Percentiles rank a stretch among this genome's conserved stretches.
Conservation (phyloP, 495 filamentous ascomycete species). For the Xylaria cubensis region DNA sequence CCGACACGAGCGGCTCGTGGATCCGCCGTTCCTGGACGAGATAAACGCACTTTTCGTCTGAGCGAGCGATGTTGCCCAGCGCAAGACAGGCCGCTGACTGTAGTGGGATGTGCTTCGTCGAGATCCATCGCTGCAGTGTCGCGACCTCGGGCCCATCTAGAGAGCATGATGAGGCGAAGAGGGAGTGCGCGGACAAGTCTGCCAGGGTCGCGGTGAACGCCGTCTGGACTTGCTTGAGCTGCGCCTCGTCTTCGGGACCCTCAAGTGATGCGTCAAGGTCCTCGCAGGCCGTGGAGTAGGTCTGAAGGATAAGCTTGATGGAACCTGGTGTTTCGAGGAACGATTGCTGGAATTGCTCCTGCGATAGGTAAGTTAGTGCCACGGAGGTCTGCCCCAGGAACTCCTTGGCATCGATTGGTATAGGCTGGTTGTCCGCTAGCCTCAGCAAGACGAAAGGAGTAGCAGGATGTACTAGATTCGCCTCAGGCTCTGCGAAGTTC, state of each 20-base stretch:
- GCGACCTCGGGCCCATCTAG: slow-evolving; percentile 53
- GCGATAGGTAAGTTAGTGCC: slow-evolving; percentile 50
- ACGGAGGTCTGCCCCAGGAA: slow-evolving; percentile 45
- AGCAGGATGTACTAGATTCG: slow-evolving; percentile 40
- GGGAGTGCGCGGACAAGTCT: slow-evolving; percentile 66
- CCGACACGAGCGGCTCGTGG: slow-evolving; percentile 60
- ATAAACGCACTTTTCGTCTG: slow-evolving; percentile 64
- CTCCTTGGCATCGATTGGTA: slow-evolving; percentile 42
- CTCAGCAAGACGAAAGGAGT: slow-evolving; percentile 45
- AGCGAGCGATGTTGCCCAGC: slow-evolving; percentile 79
- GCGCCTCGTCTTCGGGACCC: slow-evolving; percentile 56
- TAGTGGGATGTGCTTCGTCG: slow-evolving; percentile 48
- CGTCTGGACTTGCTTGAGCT: slow-evolving; percentile 59
- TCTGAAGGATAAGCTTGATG: slow-evolving; percentile 40
- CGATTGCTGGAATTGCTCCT: slow-evolving; percentile 50
- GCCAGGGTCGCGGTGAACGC: slow-evolving; percentile 65
- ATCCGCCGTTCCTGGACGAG: slow-evolving; percentile 63
- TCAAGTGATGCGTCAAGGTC: slow-evolving; percentile 35
- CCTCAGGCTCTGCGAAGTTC: slow-evolving; percentile 42
- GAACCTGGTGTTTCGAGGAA: slow-evolving; percentile 48
- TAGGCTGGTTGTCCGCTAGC: slow-evolving; percentile 34
- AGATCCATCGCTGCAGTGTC: slow-evolving; percentile 58
- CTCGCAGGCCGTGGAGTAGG: slow-evolving; percentile 41
- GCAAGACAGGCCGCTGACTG: slow-evolving; percentile 77
- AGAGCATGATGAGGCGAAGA: slow-evolving; percentile 53